Evolutionary conservation across 768 basidiomycete genomes (phyloP), one percentile per base, ranked within the genome.

Genomic region (Phlebiopsis flavidoalba): DNA sequence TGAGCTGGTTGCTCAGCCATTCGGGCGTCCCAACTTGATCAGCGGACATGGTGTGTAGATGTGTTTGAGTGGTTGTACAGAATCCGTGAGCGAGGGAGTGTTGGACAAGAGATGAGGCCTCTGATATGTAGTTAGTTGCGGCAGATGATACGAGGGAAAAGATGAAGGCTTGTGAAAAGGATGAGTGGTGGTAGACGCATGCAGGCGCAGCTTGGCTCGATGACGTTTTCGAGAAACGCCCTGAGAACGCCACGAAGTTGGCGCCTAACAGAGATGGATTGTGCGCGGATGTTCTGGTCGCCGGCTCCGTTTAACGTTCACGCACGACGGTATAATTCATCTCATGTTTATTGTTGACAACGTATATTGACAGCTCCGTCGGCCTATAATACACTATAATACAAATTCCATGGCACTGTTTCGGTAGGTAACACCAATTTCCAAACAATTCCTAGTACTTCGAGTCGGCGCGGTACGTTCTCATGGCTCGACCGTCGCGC

Each of bases 1-100:
- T 53, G 60, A 72, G 66, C 10, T 59, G 57, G 17, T 65, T 51
- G 43, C 66, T 66, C 12, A 72, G 65, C 63, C 67, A 70, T 49
- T 66, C 65, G 52, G 67, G 43, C 31, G 61, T 46, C 1, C 26
- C 60, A 21, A 40, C 53, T 36, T 60, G 53, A 21, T 8, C 7
- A 5, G 36, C 33, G 17, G 54, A 55, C 54, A 55, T 55, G 54
- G 48, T 49, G 40, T 43, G 40, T 17, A 55, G 37, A 58, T 59
- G 51, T 50, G 24, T 53, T 33, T 53, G 15, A 33, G 35, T 12
- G 8, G 40, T 17, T 5, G 33, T 2, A 36, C 52, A 53, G n/a
- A n/a, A 53, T 15, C 31, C 31, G n/a, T 33, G 15, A n/a, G 52
- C 6, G 8, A 21, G 6, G 55, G 26, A 22, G 15, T 35, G n/a